These are phyloP conservation scores for Limonomyces culmigenus DNA, from an alignment of 1,284 basidiomycete species.

Conservation along the genomic window DNA sequence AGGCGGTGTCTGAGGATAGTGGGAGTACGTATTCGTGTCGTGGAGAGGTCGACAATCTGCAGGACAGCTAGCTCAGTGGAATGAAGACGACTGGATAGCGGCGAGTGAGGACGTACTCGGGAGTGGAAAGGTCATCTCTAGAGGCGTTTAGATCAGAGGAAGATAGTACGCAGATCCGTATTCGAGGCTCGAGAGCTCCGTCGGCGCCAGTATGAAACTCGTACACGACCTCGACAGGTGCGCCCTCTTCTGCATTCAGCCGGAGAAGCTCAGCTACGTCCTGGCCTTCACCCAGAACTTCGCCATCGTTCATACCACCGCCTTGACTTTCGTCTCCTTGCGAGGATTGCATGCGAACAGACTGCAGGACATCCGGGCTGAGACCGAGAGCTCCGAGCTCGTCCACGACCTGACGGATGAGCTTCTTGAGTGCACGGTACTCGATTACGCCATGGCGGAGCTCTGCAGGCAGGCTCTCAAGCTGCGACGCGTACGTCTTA, in stretches of 20 bases:
- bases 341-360: constrained; percentile 24
- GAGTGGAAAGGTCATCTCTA: too few relatives aligned
- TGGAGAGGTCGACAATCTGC: too few relatives aligned
- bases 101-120: too few relatives aligned
- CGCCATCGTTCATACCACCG: constrained; percentile 16
- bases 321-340: constrained; percentile 28
- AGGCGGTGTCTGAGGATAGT: too few relatives aligned
- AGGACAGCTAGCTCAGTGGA: too few relatives aligned
- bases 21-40: too few relatives aligned
- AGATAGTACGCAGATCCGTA: constrained; percentile 27
- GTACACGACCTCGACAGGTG: constrained; percentile 24
- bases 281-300: constrained; percentile 6
- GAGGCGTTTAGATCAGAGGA: constrained; percentile 9
- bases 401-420: constrained; percentile 74
- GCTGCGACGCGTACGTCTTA: constrained; percentile 57
- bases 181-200: constrained; percentile 27
- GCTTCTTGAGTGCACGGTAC: constrained; percentile 87
- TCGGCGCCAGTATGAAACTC: constrained; percentile 32
- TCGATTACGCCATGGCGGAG: constrained; percentile 69
- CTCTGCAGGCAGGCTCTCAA: constrained; percentile 59
- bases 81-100: too few relatives aligned
- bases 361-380: constrained; percentile 36
- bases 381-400: constrained; percentile 75
- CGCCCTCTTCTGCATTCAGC: constrained; percentile 5
- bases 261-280: neutral